A percentile compares a stretch with the other conserved stretches of the same genome.
Conservation (phyloP, 306 rosid genomes). For the Sechiopsis laciniata region DNA sequence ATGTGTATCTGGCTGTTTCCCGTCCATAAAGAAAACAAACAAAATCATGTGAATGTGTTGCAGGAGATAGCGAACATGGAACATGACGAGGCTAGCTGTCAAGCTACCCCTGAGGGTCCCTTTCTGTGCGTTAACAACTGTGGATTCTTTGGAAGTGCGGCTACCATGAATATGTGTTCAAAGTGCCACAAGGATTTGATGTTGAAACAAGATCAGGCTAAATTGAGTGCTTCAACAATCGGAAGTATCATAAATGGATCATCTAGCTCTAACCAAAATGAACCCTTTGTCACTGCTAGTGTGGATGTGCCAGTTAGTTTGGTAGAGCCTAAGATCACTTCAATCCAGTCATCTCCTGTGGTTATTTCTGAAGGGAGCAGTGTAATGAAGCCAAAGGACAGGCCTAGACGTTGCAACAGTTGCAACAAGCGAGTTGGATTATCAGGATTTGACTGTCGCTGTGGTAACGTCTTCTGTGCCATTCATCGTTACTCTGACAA, state of each 20-base stretch:
- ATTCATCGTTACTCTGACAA: conserved; percentile 84
- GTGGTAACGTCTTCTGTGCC: conserved; percentile 65
- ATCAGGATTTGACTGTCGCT: conserved; percentile 78
- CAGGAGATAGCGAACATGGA: conserved; percentile 72
- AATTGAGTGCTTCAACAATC: conserved; percentile 73
- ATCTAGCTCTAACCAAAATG: conserved; percentile 47
- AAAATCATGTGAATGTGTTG: conserved; percentile 13
- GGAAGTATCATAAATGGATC: conserved; percentile 82
- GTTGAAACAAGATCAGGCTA: conserved; percentile 75
- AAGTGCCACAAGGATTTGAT: conserved; percentile 86
- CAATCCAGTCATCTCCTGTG: conserved; percentile 32
- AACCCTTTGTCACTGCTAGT: conserved; percentile 32
- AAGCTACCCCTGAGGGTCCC: conserved; percentile 86
- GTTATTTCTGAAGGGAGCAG: conserved; percentile 33
- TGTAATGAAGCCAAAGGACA: conserved; percentile 58
- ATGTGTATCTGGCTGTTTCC: conserved; percentile 10
- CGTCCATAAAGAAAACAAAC: conserved; percentile 1
- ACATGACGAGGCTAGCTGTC: conserved; percentile 84
- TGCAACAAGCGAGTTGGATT: conserved; percentile 88
- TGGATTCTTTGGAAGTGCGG: conserved; percentile 85
- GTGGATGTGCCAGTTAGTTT: conserved; percentile 37
- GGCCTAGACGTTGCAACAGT: conserved; percentile 68
- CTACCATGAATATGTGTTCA: conserved; percentile 93
- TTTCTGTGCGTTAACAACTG: conserved; percentile 74
- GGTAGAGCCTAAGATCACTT: conserved; percentile 42